A percentile compares a stretch with the other conserved stretches of the same genome.
Conservation (phyloP, 129 eudicot species). For the Logfia minima region DNA sequence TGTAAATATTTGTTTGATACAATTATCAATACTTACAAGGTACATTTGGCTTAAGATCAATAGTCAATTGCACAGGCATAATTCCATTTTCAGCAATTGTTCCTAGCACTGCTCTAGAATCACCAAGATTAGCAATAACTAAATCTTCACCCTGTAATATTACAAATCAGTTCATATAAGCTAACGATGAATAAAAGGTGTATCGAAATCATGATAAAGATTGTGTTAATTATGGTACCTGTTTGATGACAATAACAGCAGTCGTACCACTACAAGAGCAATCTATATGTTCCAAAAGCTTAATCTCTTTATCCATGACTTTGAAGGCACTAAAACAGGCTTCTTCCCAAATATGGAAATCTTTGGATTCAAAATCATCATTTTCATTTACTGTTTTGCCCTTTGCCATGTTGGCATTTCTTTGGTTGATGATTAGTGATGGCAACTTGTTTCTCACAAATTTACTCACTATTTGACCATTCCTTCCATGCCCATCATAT, state of each 20-base stretch:
- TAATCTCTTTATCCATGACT: slow-evolving; percentile 76
- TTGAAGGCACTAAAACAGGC: slow-evolving; percentile 61
- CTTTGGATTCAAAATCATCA: slow-evolving; percentile 37
- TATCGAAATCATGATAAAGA: not conserved
- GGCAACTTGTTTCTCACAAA: slow-evolving; percentile 70
- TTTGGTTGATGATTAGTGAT: slow-evolving; percentile 60
- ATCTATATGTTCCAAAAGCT: slow-evolving; percentile 58
- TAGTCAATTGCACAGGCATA: slow-evolving; percentile 69
- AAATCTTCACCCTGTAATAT: slow-evolving; percentile 35
- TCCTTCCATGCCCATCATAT: slow-evolving; percentile 87
- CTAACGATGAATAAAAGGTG: not conserved
- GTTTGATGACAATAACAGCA: slow-evolving; percentile 69
- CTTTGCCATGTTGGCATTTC: slow-evolving; percentile 41
- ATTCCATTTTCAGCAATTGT: slow-evolving; percentile 63
- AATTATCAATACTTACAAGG: slow-evolving; percentile 55
- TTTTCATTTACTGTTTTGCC: slow-evolving; percentile 31
- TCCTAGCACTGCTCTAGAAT: slow-evolving; percentile 88
- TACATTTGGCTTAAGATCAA: slow-evolving; percentile 76
- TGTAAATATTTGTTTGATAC: not conserved
- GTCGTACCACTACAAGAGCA: slow-evolving; percentile 82
- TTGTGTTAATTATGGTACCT: slow-evolving; percentile 42
- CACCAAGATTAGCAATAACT: slow-evolving; percentile 83
- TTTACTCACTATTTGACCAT: slow-evolving; percentile 74
- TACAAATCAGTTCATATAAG: not conserved
- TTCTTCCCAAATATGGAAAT: slow-evolving; percentile 59